phyloP scores from a whole-genome alignment of 106 monocot genomes.

The Acorus calamus region DNA sequence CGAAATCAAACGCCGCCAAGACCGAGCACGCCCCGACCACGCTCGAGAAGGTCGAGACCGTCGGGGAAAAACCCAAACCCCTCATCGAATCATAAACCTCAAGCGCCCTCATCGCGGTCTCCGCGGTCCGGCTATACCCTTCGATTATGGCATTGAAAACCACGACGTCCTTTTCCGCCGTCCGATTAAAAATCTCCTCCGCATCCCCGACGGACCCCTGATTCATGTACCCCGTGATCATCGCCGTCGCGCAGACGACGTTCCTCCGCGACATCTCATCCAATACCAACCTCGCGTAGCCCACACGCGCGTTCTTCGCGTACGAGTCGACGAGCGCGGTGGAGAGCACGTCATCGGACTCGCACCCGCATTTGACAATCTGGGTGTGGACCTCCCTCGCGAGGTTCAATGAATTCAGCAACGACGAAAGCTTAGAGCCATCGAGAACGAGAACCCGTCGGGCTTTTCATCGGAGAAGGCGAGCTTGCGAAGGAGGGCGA shows the following conservation, averaged over 20 bases:
- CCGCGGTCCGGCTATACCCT: constrained; percentile 52
- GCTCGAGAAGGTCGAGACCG: constrained; percentile 70
- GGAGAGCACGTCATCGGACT: constrained; percentile 50
- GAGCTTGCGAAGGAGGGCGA: constrained; percentile 36
- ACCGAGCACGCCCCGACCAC: constrained; percentile 77
- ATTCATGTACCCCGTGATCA: constrained; percentile 81
- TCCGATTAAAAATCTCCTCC: constrained; percentile 45
- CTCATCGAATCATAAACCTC: constrained; percentile 62
- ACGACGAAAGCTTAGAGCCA: constrained; percentile 63
- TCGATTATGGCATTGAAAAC: constrained; percentile 92
- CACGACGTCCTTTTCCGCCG: constrained; percentile 53
- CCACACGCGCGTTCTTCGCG: constrained; percentile 52
- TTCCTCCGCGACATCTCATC: constrained; percentile 29
- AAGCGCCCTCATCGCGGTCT: constrained; percentile 42
- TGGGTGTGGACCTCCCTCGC: constrained; percentile 48
- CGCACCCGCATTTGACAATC: constrained; percentile 29
- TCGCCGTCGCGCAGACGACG: constrained; percentile 56
- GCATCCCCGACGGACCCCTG: constrained; percentile 43
- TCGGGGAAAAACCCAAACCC: constrained; percentile 22
- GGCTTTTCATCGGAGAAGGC: constrained; percentile 33
- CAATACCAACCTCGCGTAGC: constrained; percentile 48
- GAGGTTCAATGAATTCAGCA: constrained; percentile 8
- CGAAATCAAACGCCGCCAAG: constrained; percentile 55
- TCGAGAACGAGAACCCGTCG: constrained; percentile 73
- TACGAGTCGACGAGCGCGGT: constrained; percentile 73